phyloP scores from a whole-genome alignment of 108 stramenopile species.

The Pseudonitzschia pungens region DNA sequence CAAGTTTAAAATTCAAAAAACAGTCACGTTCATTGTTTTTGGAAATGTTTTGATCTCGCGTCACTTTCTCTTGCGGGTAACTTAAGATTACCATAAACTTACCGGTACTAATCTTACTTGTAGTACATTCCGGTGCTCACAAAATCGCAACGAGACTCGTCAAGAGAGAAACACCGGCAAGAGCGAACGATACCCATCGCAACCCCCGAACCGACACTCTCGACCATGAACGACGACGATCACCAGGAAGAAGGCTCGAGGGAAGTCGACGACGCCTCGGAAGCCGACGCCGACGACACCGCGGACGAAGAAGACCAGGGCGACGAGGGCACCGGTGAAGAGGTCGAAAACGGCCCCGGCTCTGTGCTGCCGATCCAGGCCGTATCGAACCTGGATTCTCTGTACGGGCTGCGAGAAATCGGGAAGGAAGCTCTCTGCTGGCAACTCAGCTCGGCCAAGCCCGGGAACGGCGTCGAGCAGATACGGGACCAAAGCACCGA shows the following conservation, averaged over 20 bases:
- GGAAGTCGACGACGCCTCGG: constrained; percentile 16
- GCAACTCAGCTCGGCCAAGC: constrained; percentile 93
- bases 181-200: too few relatives aligned
- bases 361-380: constrained; percentile 47
- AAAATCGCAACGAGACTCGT: neutral
- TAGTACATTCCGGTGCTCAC: neutral
- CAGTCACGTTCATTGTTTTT: too few relatives aligned
- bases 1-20: too few relatives aligned
- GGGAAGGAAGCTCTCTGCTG: constrained; percentile 84
- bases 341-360: constrained; percentile 9
- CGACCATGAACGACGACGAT: constrained; percentile 19
- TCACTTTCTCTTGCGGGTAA: too few relatives aligned
- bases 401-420: constrained; percentile 76
- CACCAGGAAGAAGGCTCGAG: neutral
- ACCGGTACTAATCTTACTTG: too few relatives aligned
- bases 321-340: constrained; percentile 12
- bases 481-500: constrained; percentile 73
- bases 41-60: too few relatives aligned
- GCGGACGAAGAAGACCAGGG: constrained; percentile 29
- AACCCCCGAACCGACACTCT: too few relatives aligned
- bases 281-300: constrained; percentile 20
- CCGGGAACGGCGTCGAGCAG: constrained; percentile 97
- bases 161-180: too few relatives aligned
- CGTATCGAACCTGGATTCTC: constrained; percentile 51
- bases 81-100: too few relatives aligned